These are phyloP conservation scores for Penicillium pulvis DNA, from an alignment of 495 filamentous ascomycete genomes.

Conservation along the genomic window DNA sequence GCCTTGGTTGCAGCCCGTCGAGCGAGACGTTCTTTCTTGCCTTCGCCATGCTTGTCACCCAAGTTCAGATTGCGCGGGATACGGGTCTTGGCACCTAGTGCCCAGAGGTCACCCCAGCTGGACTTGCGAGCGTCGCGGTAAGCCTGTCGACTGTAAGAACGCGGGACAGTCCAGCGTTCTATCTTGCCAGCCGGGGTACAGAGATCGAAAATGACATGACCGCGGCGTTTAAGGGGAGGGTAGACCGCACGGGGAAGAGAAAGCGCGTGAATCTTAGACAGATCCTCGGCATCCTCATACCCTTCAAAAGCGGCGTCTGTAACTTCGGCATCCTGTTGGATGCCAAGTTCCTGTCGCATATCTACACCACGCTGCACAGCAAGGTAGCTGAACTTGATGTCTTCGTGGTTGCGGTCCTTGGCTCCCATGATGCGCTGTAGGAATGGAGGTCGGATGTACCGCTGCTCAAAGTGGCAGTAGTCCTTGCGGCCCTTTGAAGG, in stretches of 20 bases:
- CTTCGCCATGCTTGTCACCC: slow-evolving; percentile 59
- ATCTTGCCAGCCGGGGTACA: slow-evolving; percentile 84
- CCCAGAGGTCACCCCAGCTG: slow-evolving; percentile 93
- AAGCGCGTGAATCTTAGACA: slow-evolving; percentile 53
- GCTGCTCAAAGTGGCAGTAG: slow-evolving; percentile 87
- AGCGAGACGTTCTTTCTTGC: slow-evolving; percentile 49
- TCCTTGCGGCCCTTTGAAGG: slow-evolving; percentile 73
- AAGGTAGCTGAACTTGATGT: slow-evolving; percentile 85
- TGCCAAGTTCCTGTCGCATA: slow-evolving; percentile 39
- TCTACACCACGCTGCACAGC: slow-evolving; percentile 79
- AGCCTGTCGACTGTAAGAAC: slow-evolving; percentile 73
- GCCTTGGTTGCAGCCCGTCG: slow-evolving; percentile 38
- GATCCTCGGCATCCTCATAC: slow-evolving; percentile 40
- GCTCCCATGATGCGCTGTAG: slow-evolving; percentile 76
- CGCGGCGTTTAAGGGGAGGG: slow-evolving; percentile 79
- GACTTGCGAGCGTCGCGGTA: slow-evolving; percentile 92
- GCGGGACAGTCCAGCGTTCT: slow-evolving; percentile 93
- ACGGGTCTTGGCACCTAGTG: slow-evolving; percentile 88
- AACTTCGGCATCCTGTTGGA: slow-evolving; percentile 45
- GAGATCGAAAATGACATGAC: slow-evolving; percentile 85
- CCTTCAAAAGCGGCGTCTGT: slow-evolving; percentile 55
- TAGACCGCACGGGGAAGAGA: slow-evolving; percentile 77
- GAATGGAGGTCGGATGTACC: slow-evolving; percentile 81
- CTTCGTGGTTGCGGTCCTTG: slow-evolving; percentile 78
- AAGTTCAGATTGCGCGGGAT: slow-evolving; percentile 61